phyloP scores from a whole-genome alignment of 164 flowering plant species.

The Liquidambar formosana region DNA sequence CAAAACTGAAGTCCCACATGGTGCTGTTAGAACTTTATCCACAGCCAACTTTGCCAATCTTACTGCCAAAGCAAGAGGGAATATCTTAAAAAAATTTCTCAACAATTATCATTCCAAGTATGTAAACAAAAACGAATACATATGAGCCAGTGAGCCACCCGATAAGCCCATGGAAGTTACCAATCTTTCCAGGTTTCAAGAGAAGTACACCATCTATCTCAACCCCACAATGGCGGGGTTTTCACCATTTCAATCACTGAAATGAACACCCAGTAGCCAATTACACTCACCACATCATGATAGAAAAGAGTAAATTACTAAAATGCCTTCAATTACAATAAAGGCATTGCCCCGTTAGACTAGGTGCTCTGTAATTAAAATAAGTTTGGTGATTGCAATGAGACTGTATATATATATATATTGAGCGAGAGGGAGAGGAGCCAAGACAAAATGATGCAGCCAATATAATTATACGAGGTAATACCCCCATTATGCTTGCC shows the following conservation, averaged over 20 bases:
- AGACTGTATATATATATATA: too few species aligned
- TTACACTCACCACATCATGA: neutral
- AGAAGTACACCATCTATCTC: neutral
- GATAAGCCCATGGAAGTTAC: neutral
- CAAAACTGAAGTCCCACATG: constrained; percentile 63
- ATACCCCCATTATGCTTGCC: too few species aligned
- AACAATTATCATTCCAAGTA: neutral
- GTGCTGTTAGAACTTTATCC: constrained; percentile 71
- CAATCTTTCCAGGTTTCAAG: neutral
- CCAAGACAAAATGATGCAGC: too few species aligned
- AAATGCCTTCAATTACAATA: too few species aligned
- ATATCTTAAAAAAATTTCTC: neutral
- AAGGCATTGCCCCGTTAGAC: too few species aligned
- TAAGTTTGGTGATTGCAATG: too few species aligned
- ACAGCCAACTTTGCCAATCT: constrained; percentile 77
- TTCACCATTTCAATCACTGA: neutral
- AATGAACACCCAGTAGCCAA: neutral
- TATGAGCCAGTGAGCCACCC: neutral
- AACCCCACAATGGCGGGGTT: neutral
- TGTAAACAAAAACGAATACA: neutral
- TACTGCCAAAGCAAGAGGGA: constrained; percentile 44
- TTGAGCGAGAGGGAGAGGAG: neutral
- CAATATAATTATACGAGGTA: too few species aligned
- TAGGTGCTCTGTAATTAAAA: too few species aligned
- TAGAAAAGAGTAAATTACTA: too few species aligned